Percentiles rank a stretch among this genome's conserved stretches.
Conservation (phyloP, 169 alveolate genomes). For the Plasmodium gonderi region DNA sequence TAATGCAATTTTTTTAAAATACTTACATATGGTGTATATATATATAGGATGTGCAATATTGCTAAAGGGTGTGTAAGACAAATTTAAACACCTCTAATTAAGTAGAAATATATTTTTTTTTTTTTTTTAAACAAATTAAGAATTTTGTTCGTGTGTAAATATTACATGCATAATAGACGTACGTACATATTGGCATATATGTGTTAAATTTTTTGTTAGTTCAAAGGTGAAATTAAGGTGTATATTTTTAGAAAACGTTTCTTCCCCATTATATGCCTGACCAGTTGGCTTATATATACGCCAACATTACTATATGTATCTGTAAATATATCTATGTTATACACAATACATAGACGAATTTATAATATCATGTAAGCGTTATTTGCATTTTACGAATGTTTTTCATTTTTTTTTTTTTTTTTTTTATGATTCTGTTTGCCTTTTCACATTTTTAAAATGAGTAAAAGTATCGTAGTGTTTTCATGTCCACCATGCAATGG, state of each 20-base stretch:
- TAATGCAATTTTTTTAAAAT: not conserved
- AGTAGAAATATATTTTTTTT: not conserved
- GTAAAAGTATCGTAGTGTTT: not conserved
- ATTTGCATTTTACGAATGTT: not conserved
- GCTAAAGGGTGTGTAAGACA: constrained; percentile 1
- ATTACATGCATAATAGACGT: not conserved
- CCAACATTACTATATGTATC: not conserved
- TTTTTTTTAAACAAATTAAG: not conserved
- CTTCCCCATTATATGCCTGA: not conserved
- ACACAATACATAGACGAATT: not conserved
- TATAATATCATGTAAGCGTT: not conserved
- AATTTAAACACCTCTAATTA: not conserved
- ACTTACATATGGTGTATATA: not conserved
- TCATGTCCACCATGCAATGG: not conserved
- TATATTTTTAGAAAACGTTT: not conserved
- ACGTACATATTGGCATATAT: not conserved
- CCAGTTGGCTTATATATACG: not conserved
- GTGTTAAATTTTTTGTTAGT: not conserved
- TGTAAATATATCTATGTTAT: not conserved
- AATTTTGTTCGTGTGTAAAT: not conserved
- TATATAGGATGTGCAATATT: not conserved
- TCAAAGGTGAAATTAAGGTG: not conserved
- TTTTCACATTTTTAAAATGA: not conserved
- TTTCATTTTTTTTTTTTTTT: not conserved
- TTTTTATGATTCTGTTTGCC: too few species aligned